phyloP scores from a whole-genome alignment of 257 asterid species.

The Cynanchum wilfordii region DNA sequence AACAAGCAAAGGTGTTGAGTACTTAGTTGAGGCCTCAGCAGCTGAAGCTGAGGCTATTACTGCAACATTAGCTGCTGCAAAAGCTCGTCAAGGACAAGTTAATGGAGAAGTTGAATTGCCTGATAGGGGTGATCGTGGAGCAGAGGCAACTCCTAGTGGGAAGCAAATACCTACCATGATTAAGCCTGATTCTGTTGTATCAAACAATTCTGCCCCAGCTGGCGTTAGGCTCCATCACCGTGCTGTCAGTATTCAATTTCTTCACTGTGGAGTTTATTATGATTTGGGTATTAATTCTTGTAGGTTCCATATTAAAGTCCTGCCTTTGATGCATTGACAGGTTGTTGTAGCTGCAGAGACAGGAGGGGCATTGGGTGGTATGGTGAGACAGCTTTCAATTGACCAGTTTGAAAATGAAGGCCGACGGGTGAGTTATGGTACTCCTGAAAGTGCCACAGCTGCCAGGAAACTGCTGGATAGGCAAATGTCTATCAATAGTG shows the following conservation, averaged over 20 bases:
- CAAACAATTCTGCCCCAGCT: slow-evolving; percentile 65
- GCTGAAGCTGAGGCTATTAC: slow-evolving; percentile 99
- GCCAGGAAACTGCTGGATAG: slow-evolving; percentile 96
- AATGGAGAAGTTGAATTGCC: slow-evolving; percentile 94
- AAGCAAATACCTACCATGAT: slow-evolving; percentile 65
- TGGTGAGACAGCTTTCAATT: slow-evolving; percentile 98
- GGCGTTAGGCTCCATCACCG: slow-evolving; percentile 99
- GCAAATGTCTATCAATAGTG: slow-evolving; percentile 91
- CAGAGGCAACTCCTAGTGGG: slow-evolving; percentile 97
- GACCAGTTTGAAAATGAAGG: slow-evolving; percentile 99
- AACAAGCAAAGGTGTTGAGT: slow-evolving; percentile 86
- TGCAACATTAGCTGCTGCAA: slow-evolving; percentile 96
- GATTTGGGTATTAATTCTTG: slow-evolving; percentile 10
- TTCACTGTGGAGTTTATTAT: slow-evolving; percentile 8
- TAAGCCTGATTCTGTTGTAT: slow-evolving; percentile 73
- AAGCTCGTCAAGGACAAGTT: slow-evolving; percentile 90
- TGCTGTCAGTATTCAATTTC: slow-evolving; percentile 63
- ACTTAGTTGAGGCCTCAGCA: slow-evolving; percentile 95
- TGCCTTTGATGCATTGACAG: slow-evolving; percentile 38
- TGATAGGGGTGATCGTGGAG: slow-evolving; percentile 95
- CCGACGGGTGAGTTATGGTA: slow-evolving; percentile 95
- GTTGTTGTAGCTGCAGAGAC: slow-evolving; percentile 99
- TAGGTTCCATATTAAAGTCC: slow-evolving; percentile 16
- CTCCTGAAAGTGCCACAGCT: slow-evolving; percentile 97
- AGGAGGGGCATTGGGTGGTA: slow-evolving; percentile 97